Base-by-base conservation (phyloP, 192 early-diverging fungal genomes). In the Geranomyces michiganensis region DNA sequence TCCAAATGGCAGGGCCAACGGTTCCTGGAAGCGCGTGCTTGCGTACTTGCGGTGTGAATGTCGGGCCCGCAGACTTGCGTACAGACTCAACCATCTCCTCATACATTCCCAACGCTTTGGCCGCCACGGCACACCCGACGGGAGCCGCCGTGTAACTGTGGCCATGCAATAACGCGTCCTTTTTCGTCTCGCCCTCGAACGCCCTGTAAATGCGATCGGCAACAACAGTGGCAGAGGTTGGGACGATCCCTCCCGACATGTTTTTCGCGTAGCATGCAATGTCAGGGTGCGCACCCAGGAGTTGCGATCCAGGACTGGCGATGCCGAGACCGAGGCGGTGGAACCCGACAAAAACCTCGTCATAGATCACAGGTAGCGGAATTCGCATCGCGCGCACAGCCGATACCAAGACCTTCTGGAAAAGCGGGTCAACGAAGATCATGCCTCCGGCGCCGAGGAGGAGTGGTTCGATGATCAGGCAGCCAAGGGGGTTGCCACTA, bases 91-190 rank as follows among this genome's bases (percentile, higher is more conserved):
- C 55, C 67, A 62, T 68, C 53, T n/a, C 60, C 22, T 79, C 78
- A 43, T 87, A 85, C 51, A 79, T 77, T 31, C 85, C 67, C 47
- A 93, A 73, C 22, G 84, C 76, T 1, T 76, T 79, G 8, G 81
- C 78, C 26, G 90, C 92, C 14, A 92, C 91, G 2, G 78, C 77
- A 69, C 91, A 93, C 13, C 91, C 93, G 67, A 92, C 85, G 4
- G 93, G 92, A 67, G 93, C 90, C 15, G 90, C 93, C 29, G 92
- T 93, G 71, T 91, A 94, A 14, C 87, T 89, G 73, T 93, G 93
- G 1, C 93, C 93, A 66, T 94, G 93, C 13, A 94, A 72, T 22
- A 94, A 71, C 29, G 89, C 88, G 31, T 92, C 89, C 0, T 88
- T 71, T 67, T 91, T 92, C 29, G 73, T 75, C 17, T 87, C 73